These are phyloP conservation scores for Alternaria sp. DNA, from an alignment of 2,329 filamentous ascomycete species.

Conservation along the genomic window DNA sequence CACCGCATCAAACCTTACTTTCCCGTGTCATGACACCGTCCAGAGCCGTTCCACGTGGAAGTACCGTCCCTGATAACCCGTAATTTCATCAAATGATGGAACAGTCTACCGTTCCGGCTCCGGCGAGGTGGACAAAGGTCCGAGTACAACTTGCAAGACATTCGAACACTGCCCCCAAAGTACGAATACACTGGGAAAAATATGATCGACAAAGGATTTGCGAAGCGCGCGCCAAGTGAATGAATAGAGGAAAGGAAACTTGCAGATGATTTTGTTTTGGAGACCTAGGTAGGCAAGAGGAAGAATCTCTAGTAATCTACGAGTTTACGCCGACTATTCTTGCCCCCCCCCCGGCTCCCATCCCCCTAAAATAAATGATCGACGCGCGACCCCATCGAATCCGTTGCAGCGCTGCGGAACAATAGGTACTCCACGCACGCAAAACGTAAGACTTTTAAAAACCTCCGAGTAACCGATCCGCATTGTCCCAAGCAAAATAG, in stretches of 20 bases:
- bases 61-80: background rate
- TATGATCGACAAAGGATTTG: background rate
- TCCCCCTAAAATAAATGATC: background rate
- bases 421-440: background rate
- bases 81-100: conserved; percentile 5
- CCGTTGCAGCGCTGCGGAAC: background rate
- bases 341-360: background rate
- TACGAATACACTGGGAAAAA: background rate
- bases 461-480: background rate
- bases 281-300: background rate
- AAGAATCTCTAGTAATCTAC: background rate
- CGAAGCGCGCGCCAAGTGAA: background rate
- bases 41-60: background rate
- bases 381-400: background rate
- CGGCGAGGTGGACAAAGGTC: background rate
- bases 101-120: background rate
- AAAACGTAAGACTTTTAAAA: too few relatives aligned
- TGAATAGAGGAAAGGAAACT: background rate
- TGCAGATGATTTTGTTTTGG: background rate
- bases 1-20: conserved; percentile 10
- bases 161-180: background rate
- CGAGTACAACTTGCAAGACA: background rate
- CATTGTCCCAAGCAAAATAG: background rate
- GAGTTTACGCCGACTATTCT: background rate
- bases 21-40: background rate